Conservation (phyloP, 441 rosid species). For the Metrosideros polymorpha region DNA sequence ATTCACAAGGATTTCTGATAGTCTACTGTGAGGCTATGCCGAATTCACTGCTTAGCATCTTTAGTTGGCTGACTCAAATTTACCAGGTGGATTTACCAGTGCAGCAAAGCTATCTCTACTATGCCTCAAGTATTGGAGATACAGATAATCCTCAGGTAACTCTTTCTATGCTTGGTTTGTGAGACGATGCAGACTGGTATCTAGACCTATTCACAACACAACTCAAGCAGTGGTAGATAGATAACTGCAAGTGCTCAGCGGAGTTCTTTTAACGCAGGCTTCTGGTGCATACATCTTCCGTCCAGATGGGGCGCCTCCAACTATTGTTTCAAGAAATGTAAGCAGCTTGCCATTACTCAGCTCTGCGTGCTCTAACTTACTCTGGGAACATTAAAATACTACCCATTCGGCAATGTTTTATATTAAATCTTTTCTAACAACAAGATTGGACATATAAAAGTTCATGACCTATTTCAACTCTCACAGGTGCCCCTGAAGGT, state of each 20-base stretch:
- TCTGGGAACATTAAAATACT: background rate
- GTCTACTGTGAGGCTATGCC: background rate
- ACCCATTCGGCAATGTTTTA: background rate
- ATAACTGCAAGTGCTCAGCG: background rate
- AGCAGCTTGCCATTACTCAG: slow-evolving; percentile 6
- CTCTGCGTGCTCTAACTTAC: background rate
- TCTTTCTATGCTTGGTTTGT: background rate
- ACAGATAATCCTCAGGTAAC: slow-evolving; percentile 19
- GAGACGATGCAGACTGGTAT: background rate
- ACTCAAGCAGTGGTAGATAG: background rate
- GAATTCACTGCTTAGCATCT: background rate
- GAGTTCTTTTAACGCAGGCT: slow-evolving; percentile 19
- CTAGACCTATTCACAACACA: background rate
- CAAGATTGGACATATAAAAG: background rate
- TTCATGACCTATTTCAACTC: background rate
- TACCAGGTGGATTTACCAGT: slow-evolving; percentile 56
- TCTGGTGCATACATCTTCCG: slow-evolving; percentile 89
- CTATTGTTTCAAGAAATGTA: slow-evolving; percentile 48
- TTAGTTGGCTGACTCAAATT: slow-evolving; percentile 1
- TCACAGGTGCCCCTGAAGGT: slow-evolving; percentile 55
- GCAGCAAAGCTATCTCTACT: slow-evolving; percentile 80
- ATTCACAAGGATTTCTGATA: background rate
- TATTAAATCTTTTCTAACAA: background rate
- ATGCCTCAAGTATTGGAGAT: slow-evolving; percentile 29
- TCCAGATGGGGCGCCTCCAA: slow-evolving; percentile 43